phyloP scores from a whole-genome alignment of 2,329 filamentous ascomycete species.

The Colletotrichum viniferum region DNA sequence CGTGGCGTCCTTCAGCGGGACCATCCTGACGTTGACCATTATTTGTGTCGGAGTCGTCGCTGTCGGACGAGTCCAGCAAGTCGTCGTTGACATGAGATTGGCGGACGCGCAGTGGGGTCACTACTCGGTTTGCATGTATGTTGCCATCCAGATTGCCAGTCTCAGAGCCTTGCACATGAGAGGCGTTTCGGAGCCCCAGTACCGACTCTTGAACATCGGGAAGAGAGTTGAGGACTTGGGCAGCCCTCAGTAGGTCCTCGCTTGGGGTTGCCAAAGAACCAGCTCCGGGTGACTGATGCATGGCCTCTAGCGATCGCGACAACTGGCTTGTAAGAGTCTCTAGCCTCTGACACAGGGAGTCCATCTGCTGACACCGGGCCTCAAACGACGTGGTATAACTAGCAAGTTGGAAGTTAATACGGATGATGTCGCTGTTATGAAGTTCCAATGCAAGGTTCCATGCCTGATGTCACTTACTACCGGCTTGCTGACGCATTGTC shows the following conservation, averaged over 20 bases:
- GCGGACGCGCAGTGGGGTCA: neutral
- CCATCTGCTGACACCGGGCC: conserved; percentile 28
- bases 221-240: conserved; percentile 17
- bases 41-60: neutral
- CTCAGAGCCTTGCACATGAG: neutral
- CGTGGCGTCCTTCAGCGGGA: neutral
- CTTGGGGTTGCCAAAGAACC: neutral
- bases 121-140: neutral
- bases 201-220: neutral
- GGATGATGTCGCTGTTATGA: neutral
- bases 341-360: conserved; percentile 26
- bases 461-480: conserved; percentile 1
- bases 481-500: conserved; percentile 28
- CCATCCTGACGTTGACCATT: neutral
- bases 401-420: neutral
- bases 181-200: neutral
- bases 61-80: neutral
- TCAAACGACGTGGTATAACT: conserved; percentile 27
- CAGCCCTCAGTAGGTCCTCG: conserved; percentile 19
- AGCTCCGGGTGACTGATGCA: neutral
- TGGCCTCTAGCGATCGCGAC: conserved; percentile 1
- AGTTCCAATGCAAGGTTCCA: neutral
- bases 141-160: neutral
- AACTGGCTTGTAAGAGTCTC: conserved; percentile 24
- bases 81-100: neutral